Base-by-base conservation (phyloP, 2,329 filamentous ascomycete species). In the Sporothrix pseudoabietina region DNA sequence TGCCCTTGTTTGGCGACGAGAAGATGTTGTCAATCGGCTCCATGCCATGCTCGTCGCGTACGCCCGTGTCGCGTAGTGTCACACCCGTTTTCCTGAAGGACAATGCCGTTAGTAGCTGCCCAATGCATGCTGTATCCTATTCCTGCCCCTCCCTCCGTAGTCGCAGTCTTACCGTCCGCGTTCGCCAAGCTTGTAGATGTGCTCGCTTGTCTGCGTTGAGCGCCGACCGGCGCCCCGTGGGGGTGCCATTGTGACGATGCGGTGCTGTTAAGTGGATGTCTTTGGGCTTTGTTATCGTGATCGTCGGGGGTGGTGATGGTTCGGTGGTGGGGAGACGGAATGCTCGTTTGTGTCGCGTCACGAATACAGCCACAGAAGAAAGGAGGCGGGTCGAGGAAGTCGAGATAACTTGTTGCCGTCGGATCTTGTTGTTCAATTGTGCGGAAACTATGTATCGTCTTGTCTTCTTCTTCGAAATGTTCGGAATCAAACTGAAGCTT, bases 1-100 rank as follows among this genome's bases (percentile, higher is more conserved):
- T 71, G n/a, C 55, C 71, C 76, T 90, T 92, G 76, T 89, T 88
- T 16, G 94, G 94, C 26, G 94, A 97, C 9, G 94, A 98, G 82
- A 97, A 97, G 76, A 98, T 89, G 77, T 89, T 89, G 49, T 95
- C 92, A 74, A 97, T 87, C 49, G 93, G 91, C 80, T 98, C 94
- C 85, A 99, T 90, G 81, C 95, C 96, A 86, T 97, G 86, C 80
- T 97, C 94, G 82, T 98, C 95, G 83, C 94, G 92, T 75, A 90
- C 85, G 71, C 93, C 93, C 72, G 86, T 89, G 78, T 97, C 93
- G 78, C 90, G 89, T 44, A 98, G 82, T 0, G 90, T 92, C 35
- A 97, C 88, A 61, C 96, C 96, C 0, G 96, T 99, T 87, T 97
- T 97, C 77, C 95, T 98, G 77, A 30, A 52, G 1, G 9, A 5